Evolutionary conservation across 129 eudicot species (phyloP).

Genomic region (Flaveria ramosissima): DNA sequence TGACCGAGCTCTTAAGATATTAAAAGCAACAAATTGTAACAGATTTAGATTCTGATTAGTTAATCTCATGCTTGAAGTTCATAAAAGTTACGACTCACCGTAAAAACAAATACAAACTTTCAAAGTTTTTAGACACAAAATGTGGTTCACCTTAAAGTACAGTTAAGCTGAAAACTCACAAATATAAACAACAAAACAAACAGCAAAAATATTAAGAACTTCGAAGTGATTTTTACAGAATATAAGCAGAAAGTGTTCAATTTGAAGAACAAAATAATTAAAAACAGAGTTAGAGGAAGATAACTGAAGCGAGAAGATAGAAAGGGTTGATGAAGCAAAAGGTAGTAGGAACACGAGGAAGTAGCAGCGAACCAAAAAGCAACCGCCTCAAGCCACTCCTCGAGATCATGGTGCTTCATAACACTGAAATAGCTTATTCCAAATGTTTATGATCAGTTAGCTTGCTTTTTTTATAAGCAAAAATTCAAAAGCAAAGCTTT

Average conservation of each 20-base stretch:
- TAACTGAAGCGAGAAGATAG: conserved; percentile 24
- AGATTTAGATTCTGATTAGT: neutral
- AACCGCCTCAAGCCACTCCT: neutral
- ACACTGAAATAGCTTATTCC: too few relatives aligned
- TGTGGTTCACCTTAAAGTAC: neutral
- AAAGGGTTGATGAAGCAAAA: conserved; percentile 27
- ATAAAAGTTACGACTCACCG: neutral
- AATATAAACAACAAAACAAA: neutral
- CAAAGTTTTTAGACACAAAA: conserved; percentile 8
- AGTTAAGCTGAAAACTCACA: conserved; percentile 4
- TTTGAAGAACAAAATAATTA: conserved; percentile 3
- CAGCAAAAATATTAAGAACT: neutral
- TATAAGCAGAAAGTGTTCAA: conserved; percentile 3
- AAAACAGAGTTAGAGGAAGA: conserved; percentile 27
- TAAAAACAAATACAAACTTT: too few relatives aligned
- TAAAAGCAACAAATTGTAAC: neutral
- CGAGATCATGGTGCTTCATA: neutral
- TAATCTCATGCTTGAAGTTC: neutral
- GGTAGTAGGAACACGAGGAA: conserved; percentile 9
- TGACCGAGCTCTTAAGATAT: neutral
- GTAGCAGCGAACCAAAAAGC: neutral
- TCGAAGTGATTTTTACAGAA: neutral
- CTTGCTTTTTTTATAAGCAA: too few relatives aligned
- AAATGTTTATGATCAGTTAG: too few relatives aligned
- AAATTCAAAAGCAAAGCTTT: too few relatives aligned